These are phyloP conservation scores for Colletotrichum sojae DNA, from an alignment of 2,329 filamentous ascomycete genomes.

Conservation along the genomic window DNA sequence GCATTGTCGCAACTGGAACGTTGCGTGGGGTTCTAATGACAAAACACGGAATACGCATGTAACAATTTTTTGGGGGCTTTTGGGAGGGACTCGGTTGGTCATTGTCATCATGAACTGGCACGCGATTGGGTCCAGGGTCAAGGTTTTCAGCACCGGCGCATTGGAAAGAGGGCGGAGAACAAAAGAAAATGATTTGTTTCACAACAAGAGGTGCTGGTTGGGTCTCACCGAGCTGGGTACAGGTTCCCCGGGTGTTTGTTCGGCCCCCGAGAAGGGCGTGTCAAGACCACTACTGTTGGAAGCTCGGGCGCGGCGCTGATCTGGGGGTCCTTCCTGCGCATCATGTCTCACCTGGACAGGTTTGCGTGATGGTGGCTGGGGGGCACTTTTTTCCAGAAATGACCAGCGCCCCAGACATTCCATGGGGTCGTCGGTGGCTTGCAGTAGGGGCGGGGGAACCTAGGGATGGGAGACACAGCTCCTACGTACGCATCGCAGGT, in stretches of 20 bases:
- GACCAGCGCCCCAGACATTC: slow-evolving; percentile 10
- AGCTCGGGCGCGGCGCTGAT: neutral
- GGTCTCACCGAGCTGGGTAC: slow-evolving; percentile 16
- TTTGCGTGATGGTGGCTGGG: slow-evolving; percentile 17
- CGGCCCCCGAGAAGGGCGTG: neutral
- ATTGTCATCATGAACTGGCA: slow-evolving; percentile 34
- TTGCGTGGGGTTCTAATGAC: slow-evolving; percentile 35
- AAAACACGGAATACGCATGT: slow-evolving; percentile 36
- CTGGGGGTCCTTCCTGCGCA: slow-evolving; percentile 20
- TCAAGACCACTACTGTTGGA: neutral
- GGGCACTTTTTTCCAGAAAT: neutral
- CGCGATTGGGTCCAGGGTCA: slow-evolving; percentile 26
- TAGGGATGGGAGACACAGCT: slow-evolving; percentile 16
- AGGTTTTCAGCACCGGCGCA: slow-evolving; percentile 38
- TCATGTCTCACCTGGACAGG: slow-evolving; percentile 16
- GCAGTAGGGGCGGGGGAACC: neutral
- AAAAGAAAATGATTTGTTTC: slow-evolving; percentile 40
- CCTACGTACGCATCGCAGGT: neutral
- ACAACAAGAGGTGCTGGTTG: slow-evolving; percentile 28
- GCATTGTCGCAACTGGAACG: slow-evolving; percentile 27
- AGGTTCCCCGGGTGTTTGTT: neutral
- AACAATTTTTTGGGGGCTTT: slow-evolving; percentile 27
- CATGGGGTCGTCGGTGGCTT: slow-evolving; percentile 10
- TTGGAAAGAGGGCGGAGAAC: slow-evolving; percentile 37
- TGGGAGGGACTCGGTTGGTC: slow-evolving; percentile 27